Conservation (phyloP, 306 rosid genomes). For the Cicer pinnatifidum region DNA sequence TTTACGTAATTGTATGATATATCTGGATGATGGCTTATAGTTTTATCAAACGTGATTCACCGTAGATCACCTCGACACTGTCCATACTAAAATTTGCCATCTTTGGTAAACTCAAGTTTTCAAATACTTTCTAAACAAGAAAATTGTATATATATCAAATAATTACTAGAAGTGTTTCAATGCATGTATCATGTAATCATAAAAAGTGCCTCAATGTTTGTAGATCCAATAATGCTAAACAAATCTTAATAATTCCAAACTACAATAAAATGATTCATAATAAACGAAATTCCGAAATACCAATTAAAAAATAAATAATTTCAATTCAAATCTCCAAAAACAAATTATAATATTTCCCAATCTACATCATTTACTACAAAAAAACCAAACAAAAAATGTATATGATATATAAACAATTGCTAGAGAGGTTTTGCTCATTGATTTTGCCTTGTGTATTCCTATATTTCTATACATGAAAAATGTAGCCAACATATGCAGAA, state of each 20-base stretch:
- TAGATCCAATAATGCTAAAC: constrained; percentile 6
- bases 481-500: constrained; percentile 44
- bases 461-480: constrained; percentile 53
- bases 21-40: constrained; percentile 19
- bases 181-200: background rate
- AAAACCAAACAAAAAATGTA: constrained; percentile 16
- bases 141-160: too few species aligned
- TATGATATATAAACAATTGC: constrained; percentile 29
- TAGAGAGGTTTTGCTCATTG: constrained; percentile 34
- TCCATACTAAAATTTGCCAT: too few species aligned
- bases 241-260: background rate
- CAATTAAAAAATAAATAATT: constrained; percentile 22
- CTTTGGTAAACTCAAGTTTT: too few species aligned
- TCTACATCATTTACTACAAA: constrained; percentile 22
- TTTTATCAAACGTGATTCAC: too few species aligned
- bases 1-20: constrained; percentile 2
- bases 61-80: too few species aligned
- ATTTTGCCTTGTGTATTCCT: constrained; percentile 40
- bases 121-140: too few species aligned
- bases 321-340: background rate
- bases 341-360: background rate
- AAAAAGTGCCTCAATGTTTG: background rate
- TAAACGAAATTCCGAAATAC: background rate
- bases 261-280: background rate
- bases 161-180: background rate